Base-by-base conservation (phyloP, 2,329 filamentous ascomycete genomes). In the Talaromyces sp. region DNA sequence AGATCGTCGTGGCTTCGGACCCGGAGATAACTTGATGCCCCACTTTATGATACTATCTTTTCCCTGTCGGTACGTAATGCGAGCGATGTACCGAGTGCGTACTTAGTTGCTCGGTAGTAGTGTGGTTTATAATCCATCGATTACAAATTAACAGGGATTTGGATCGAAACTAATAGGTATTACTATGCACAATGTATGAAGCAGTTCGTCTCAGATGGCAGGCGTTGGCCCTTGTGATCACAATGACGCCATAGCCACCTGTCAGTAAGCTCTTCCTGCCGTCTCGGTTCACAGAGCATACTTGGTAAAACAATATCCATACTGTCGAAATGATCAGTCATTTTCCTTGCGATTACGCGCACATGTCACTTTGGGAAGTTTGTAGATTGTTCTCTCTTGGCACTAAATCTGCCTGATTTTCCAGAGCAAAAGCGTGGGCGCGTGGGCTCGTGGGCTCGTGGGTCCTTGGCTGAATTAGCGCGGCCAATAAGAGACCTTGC, bases 241-340 rank as follows among this genome's bases (percentile, higher is more conserved):
- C 49, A 27, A 52, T 52, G 49, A 52, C 49, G 49, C 49, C 49
- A 52, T 52, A 31, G 49, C 49, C 49, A 52, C 49, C n/a, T 52
- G 2, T 33, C 22, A 31, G 47, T 50, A 50, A 50, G 27, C 47
- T 15, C 9, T 15, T 27, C 25, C 7, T 11, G 13, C 22, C 6
- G 19, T 17, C 3, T 9, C 3, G 35, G 11, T 37, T 27, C 1
- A 17, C 7, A 49, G 11, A 27, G 2, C 9, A 13, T 37, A 35
- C 33, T 7, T 35, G 7, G 5, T 25, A 9, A n/a, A 33, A 17
- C 10, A 10, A 6, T n/a, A n/a, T 52, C 5, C 47, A 50, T 31
- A 8, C 13, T 50, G 13, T 6, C 17, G 3, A 15, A 22, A 9
- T 15, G 19, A 25, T 25, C 45, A 7, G 45, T 7, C 13, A 3